Base-by-base conservation (phyloP, 345 rosid species). In the Salix exigua region DNA sequence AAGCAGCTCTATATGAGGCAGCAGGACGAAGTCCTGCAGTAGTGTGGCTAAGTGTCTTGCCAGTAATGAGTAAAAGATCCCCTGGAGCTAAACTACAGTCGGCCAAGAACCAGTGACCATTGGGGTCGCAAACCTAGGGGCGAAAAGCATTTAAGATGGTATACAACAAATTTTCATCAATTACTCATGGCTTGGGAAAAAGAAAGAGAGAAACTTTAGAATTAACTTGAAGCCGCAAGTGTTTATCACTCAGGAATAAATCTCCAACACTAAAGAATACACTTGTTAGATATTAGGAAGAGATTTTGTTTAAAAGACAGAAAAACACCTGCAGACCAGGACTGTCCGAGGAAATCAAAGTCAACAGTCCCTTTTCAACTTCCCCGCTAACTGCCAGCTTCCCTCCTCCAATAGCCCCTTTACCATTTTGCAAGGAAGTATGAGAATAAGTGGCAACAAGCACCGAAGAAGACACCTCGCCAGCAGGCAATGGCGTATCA, bases 11-110 rank as follows among this genome's bases (percentile, higher is more conserved):
- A 80, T 93, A 91, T 13, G 86, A 86, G 67, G 96, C 91, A 80
- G 94, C 90, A 66, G 96, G 96, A 74, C 93, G 98, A 80, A 93
- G 97, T 77, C 98, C 98, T 75, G 98, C 99, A 60, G 99, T 96
- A 60, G 89, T 87, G 85, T 92, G 97, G 82, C 95, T 90, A 75
- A 94, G 97, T 30, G 97, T 95, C 90, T 89, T 94, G 78, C 97
- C 98, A 16, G 97, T 94, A 74, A 96, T 85, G 78, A 96, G 87
- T 83, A 96, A 84, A 50, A 96, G 85, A 87, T 93, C 96, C 46
- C 91, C 93, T 33, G 94, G 84, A 75, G 90, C 83, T 70, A 86
- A 88, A 61, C 91, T 90, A 77, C 79, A 85, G 87, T 91, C 99
- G 86, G 98, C 99, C 71, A 88, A 76, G 90, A 90, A 96, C 99